Conservation (phyloP, 352 stramenopile species). For the Phytophthora fragariaefolia region DNA sequence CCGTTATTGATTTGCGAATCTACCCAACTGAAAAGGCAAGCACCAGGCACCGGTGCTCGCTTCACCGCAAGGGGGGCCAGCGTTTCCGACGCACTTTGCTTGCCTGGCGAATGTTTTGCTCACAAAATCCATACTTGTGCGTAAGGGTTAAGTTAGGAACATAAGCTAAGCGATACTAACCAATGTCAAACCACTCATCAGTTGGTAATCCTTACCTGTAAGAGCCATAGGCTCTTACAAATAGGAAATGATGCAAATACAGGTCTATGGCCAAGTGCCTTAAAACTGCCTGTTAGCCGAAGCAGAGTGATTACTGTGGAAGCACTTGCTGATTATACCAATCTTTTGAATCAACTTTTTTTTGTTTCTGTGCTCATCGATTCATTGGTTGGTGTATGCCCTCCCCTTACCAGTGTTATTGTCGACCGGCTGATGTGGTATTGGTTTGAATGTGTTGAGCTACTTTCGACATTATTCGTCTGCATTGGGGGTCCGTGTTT, state of each 20-base stretch:
- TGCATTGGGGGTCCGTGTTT: too few species aligned
- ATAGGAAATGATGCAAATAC: conserved; percentile 86
- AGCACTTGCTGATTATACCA: conserved; percentile 68
- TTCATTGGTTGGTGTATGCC: too few species aligned
- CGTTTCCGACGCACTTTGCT: neutral
- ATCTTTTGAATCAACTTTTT: conserved; percentile 25
- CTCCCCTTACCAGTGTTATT: too few species aligned
- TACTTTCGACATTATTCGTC: too few species aligned
- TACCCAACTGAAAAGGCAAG: neutral
- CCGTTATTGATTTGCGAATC: too few species aligned
- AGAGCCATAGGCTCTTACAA: conserved; percentile 68
- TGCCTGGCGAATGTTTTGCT: neutral
- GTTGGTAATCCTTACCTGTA: conserved; percentile 90
- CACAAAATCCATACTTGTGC: conserved; percentile 12
- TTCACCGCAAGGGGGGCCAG: neutral
- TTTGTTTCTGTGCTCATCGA: neutral
- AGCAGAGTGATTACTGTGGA: conserved; percentile 84
- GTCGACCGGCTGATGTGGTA: too few species aligned
- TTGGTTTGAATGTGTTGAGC: too few species aligned
- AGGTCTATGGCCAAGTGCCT: conserved; percentile 83
- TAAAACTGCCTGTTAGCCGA: conserved; percentile 77
- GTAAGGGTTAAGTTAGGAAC: conserved; percentile 10
- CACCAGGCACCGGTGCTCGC: too few species aligned
- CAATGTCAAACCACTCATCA: conserved; percentile 61
- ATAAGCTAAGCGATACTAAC: conserved; percentile 2